Conservation (phyloP, 306 rosid species). For the Gynostemma pentaphyllum region DNA sequence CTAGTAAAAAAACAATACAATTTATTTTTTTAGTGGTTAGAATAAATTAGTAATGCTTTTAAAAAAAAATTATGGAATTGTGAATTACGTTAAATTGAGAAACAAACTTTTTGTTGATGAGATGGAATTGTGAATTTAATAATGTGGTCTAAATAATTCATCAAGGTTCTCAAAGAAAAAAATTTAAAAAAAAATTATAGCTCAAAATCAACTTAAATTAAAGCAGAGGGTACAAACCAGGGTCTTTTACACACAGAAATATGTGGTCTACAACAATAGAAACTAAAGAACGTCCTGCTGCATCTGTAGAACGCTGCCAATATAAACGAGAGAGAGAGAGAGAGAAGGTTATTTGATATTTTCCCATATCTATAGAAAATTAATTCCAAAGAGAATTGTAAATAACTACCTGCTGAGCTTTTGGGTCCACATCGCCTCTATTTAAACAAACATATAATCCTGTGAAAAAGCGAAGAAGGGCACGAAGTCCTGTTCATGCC, state of each 20-base stretch:
- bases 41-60: too few species aligned
- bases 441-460: constrained; percentile 84
- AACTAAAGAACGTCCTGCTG: constrained; percentile 78
- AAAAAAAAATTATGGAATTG: too few species aligned
- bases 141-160: too few species aligned
- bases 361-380: background rate
- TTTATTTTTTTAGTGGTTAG: too few species aligned
- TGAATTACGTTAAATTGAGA: too few species aligned
- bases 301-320: constrained; percentile 71
- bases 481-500: constrained; percentile 64
- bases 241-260: constrained; percentile 79
- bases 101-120: too few species aligned
- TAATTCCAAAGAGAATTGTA: constrained; percentile 10
- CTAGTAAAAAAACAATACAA: too few species aligned
- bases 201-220: too few species aligned
- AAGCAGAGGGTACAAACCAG: constrained; percentile 45
- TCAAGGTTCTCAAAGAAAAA: too few species aligned
- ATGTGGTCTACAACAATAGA: constrained; percentile 81
- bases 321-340: constrained; percentile 18
- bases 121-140: too few species aligned
- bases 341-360: constrained; percentile 14
- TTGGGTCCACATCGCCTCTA: constrained; percentile 71
- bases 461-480: constrained; percentile 79
- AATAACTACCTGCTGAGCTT: constrained; percentile 52
- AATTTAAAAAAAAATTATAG: too few species aligned